Conservation (phyloP, 208 protist genomes). For the Phytomonas sp. region DNA sequence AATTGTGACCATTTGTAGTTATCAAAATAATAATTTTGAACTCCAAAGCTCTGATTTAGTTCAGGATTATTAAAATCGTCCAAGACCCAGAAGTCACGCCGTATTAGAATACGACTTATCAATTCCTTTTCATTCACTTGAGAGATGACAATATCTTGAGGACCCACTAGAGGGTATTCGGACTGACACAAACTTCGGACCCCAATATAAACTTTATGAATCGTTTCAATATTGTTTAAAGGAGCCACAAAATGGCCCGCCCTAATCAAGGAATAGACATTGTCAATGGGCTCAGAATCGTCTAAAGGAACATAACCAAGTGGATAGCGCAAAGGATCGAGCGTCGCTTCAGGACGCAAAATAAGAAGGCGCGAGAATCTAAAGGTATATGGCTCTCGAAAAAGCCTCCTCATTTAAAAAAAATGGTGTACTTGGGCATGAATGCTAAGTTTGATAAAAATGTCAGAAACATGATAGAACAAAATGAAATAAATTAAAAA, state of each 20-base stretch:
- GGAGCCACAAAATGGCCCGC: constrained; percentile 72
- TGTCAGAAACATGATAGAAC: neutral
- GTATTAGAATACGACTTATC: constrained; percentile 56
- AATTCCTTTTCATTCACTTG: constrained; percentile 47
- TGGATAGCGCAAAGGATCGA: constrained; percentile 39
- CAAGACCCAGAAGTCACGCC: constrained; percentile 78
- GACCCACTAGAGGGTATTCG: constrained; percentile 51
- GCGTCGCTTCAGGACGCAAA: constrained; percentile 28
- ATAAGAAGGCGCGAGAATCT: constrained; percentile 10
- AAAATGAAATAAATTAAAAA: neutral
- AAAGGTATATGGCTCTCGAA: neutral
- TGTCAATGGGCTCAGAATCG: constrained; percentile 67
- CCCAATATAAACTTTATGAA: constrained; percentile 60
- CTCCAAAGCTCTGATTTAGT: constrained; percentile 78
- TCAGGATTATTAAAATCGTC: constrained; percentile 86
- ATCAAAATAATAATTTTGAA: constrained; percentile 88
- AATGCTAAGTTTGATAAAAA: constrained; percentile 1
- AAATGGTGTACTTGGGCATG: neutral
- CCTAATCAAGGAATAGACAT: constrained; percentile 68
- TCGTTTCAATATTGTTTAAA: constrained; percentile 56
- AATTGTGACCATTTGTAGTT: constrained; percentile 89
- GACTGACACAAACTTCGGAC: constrained; percentile 34
- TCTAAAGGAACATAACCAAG: constrained; percentile 75
- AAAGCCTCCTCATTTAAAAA: constrained; percentile 2
- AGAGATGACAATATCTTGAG: constrained; percentile 40